Base-by-base conservation (phyloP, 1,139 yeast species). In the Tardiomyces blankii region DNA sequence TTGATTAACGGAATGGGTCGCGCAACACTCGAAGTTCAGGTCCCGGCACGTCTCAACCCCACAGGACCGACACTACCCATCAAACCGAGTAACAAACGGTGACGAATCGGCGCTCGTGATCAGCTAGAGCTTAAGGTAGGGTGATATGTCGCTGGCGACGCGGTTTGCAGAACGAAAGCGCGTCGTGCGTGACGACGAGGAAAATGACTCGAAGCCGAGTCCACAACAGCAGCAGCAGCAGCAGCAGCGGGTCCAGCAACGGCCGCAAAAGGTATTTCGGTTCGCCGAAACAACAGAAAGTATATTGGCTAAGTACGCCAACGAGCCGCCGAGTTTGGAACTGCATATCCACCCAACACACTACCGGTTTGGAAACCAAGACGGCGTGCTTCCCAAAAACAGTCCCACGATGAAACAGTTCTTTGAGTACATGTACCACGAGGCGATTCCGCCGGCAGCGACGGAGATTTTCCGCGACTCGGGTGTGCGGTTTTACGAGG, bases 311-410 rank as follows among this genome's bases (percentile, higher is more conserved):
- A 89, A 88, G 60, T 88, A 81, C 60, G 80, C 82, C 50, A 78
- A 79, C 49, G 78, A 77, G 51, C 86, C 93, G 6, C 85, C 96
- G 11, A 84, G 95, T 41, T 64, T 91, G 49, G 93, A 82, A 51
- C 79, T 91, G 54, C 96, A 91, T 58, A 87, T 91, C 38, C 89
- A 84, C 63, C 94, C 86, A 55, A 85, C 86, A 44, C 95, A 89
- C 63, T 91, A 80, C 61, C 74, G 93, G 50, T 87, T 83, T 66
- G 84, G 84, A 49, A 80, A 79, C 55, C 77, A 72, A 51, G 94
- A 93, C 44, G 81, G 85, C 42, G 78, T 85, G 14, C 78, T 91
- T 44, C 94, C 95, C 19, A 83, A 84, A 58, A 75, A 75, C 55
- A 83, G 86, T 48, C 84, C 88, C n/a, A 75, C 85, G 64, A 77